Evolutionary conservation across 1,284 basidiomycete species (phyloP).

Genomic region (Melampsora americana): DNA sequence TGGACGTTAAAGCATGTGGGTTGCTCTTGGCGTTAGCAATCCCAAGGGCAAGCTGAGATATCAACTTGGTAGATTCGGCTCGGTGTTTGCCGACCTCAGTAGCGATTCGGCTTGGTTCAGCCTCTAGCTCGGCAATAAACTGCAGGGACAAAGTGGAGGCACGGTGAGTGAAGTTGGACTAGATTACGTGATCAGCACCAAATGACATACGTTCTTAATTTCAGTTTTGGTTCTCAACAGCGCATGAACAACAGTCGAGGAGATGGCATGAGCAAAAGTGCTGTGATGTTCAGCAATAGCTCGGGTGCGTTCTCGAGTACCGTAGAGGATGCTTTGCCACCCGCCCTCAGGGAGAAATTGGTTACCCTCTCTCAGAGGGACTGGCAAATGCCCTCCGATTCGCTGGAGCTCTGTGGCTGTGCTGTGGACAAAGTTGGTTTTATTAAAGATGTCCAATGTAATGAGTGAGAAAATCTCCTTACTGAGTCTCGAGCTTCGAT

Average conservation of each 20-base stretch:
- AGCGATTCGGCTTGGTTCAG: constrained; percentile 8
- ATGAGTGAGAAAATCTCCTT: neutral
- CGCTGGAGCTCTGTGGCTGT: constrained; percentile 32
- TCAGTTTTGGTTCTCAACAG: constrained; percentile 26
- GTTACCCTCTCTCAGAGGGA: constrained; percentile 37
- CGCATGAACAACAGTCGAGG: constrained; percentile 9
- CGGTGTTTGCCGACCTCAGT: constrained; percentile 37
- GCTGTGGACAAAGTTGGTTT: neutral
- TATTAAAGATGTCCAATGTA: neutral
- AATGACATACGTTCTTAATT: constrained; percentile 17
- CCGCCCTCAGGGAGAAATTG: constrained; percentile 42
- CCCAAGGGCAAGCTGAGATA: constrained; percentile 20
- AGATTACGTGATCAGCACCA: neutral
- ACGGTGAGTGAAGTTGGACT: neutral
- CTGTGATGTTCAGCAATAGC: constrained; percentile 32
- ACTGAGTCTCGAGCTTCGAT: constrained; percentile 34
- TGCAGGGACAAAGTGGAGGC: neutral
- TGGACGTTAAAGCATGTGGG: constrained; percentile 45
- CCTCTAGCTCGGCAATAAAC: constrained; percentile 29
- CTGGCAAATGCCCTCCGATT: constrained; percentile 33
- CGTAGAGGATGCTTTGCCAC: constrained; percentile 30
- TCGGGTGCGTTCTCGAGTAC: constrained; percentile 28
- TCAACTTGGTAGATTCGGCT: constrained; percentile 32
- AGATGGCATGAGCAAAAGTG: constrained; percentile 31
- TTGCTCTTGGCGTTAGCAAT: constrained; percentile 29